Evolutionary conservation across 2,329 filamentous ascomycete species (phyloP).

Genomic region (Colletotrichum orbiculare): DNA sequence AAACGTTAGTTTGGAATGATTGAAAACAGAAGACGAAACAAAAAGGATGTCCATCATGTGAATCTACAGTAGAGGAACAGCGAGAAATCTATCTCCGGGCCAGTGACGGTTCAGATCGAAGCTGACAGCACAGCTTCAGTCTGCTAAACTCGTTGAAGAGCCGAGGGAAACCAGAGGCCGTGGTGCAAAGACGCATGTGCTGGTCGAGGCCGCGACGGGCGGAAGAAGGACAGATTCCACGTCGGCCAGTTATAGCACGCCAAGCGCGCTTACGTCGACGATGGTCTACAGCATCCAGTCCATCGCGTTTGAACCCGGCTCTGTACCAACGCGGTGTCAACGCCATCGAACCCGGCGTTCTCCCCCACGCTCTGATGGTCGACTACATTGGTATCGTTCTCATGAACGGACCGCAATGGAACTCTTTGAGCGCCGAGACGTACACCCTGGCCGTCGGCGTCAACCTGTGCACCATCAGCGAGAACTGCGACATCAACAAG

Average conservation of each 20-base stretch:
- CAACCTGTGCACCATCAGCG: conserved; percentile 47
- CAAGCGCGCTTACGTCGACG: conserved; percentile 42
- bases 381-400: conserved; percentile 47
- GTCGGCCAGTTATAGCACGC: conserved; percentile 47
- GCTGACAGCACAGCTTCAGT: too few relatives aligned
- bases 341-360: conserved; percentile 42
- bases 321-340: conserved; percentile 48
- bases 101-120: too few relatives aligned
- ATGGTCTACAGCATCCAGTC: conserved; percentile 40
- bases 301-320: conserved; percentile 47
- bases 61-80: too few relatives aligned
- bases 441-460: conserved; percentile 46
- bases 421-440: conserved; percentile 45
- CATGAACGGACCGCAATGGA: conserved; percentile 40
- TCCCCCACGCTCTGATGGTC: conserved; percentile 46
- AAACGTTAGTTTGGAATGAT: too few relatives aligned
- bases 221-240: conserved; percentile 39
- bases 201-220: background rate
- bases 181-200: too few relatives aligned
- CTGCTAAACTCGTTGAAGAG: too few relatives aligned
- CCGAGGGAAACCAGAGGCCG: too few relatives aligned
- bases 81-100: too few relatives aligned
- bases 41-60: too few relatives aligned
- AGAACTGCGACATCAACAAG: conserved; percentile 45
- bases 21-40: too few relatives aligned